A percentile compares a stretch with the other conserved stretches of the same genome.
phyloP scores from a whole-genome alignment of 2,329 filamentous ascomycete species.

The Venturia oleaginea region DNA sequence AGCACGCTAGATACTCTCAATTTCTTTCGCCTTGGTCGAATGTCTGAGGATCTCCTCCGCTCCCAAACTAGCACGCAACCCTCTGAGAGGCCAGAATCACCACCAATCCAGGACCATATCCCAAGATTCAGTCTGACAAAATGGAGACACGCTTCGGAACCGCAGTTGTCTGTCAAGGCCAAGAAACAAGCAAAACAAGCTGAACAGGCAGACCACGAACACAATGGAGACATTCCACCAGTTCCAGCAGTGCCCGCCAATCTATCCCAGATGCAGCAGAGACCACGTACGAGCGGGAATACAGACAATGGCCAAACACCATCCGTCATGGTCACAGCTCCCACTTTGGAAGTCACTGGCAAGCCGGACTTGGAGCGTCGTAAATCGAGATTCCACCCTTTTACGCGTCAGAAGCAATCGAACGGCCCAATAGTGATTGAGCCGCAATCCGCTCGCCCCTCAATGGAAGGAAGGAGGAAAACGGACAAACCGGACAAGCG shows the following conservation, averaged over 20 bases:
- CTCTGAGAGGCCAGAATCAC: slow-evolving; percentile 26
- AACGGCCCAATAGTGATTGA: slow-evolving; percentile 13
- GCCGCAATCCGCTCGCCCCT: slow-evolving; percentile 12
- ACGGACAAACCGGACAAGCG: slow-evolving; percentile 9
- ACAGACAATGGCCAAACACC: slow-evolving; percentile 33
- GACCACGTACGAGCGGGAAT: slow-evolving; percentile 20
- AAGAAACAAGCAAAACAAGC: slow-evolving; percentile 54
- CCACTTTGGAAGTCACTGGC: slow-evolving; percentile 48
- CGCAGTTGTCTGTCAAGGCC: slow-evolving; percentile 69
- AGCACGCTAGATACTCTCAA: slow-evolving; percentile 33
- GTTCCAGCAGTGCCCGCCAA: slow-evolving; percentile 33
- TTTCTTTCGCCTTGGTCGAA: slow-evolving; percentile 23
- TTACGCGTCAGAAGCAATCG: slow-evolving; percentile 21
- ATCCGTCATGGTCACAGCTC: slow-evolving; percentile 83
- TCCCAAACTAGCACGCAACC: slow-evolving; percentile 19
- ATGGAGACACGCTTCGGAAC: slow-evolving; percentile 88
- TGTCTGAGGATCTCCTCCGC: slow-evolving; percentile 26
- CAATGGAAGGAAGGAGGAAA: slow-evolving; percentile 7
- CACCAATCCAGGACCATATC: slow-evolving; percentile 29
- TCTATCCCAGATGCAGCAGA: slow-evolving; percentile 18
- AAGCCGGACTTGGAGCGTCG: slow-evolving; percentile 16
- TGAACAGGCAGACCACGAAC: slow-evolving; percentile 48
- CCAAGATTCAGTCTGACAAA: slow-evolving; percentile 59
- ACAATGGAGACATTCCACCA: slow-evolving; percentile 35
- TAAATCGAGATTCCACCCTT: slow-evolving; percentile 31